A percentile compares a stretch with the other conserved stretches of the same genome.
These are phyloP conservation scores for Penicillium sp. DNA, from an alignment of 2,329 filamentous ascomycete genomes.

Conservation along the genomic window DNA sequence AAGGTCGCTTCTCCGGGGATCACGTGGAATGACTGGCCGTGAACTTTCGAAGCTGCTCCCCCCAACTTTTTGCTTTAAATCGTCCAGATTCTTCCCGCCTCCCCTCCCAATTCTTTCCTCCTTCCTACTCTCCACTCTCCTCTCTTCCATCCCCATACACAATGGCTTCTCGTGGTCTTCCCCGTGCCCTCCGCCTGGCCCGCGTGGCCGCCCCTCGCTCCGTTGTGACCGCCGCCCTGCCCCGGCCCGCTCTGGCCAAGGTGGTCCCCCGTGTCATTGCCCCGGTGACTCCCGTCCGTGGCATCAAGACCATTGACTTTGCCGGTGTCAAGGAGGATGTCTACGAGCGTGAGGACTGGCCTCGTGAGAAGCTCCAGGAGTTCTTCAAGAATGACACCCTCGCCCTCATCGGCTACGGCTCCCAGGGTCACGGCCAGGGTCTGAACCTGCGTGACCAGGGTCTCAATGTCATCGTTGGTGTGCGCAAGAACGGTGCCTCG, in stretches of 20 bases:
- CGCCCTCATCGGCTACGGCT: conserved; percentile 97
- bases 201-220: conserved; percentile 56
- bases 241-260: conserved; percentile 50
- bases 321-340: conserved; percentile 92
- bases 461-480: conserved; percentile 97
- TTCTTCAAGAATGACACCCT: conserved; percentile 99
- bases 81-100: conserved; percentile 15
- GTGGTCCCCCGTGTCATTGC: conserved; percentile 46
- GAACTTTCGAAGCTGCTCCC: conserved; percentile 9
- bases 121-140: conserved; percentile 13
- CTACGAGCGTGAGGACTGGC: conserved; percentile 98
- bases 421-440: conserved; percentile 97
- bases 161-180: conserved; percentile 51
- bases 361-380: conserved; percentile 96
- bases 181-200: conserved; percentile 59
- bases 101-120: conserved; percentile 15
- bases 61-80: conserved; percentile 19
- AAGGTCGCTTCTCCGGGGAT: conserved; percentile 18
- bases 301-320: conserved; percentile 99
- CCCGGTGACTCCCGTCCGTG: conserved; percentile 56
- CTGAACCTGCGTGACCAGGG: conserved; percentile 99
- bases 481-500: conserved; percentile 95
- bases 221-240: conserved; percentile 57
- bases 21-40: conserved; percentile 18
- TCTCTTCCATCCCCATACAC: conserved; percentile 23